Evolutionary conservation across 2,329 filamentous ascomycete species (phyloP), one percentile per base, ranked within the genome.

Genomic region (Sclerotinia minor): DNA sequence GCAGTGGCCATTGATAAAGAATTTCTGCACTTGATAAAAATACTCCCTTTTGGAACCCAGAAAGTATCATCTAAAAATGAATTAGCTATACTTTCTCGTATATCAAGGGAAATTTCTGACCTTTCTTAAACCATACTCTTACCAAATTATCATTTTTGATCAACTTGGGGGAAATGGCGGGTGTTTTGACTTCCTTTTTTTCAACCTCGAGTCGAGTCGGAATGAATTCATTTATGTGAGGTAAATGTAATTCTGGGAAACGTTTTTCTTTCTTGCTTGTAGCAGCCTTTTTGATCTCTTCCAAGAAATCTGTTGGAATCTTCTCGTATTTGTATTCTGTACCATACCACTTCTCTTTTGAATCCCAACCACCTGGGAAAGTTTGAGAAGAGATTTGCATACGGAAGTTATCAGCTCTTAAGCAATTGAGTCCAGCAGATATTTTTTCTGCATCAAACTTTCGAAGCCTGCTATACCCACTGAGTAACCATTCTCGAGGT

Each of bases 341-440:
- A 13, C 94, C 94, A 74, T 99, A 99, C 95, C 95, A 99, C 77
- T 94, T 92, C 81, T 99, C 95, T 76, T 91, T 95, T 77, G 89
- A 81, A 71, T 96, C 85, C 92, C 92, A 97, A 64, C 87, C 85
- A 0, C 92, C 94, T 0, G 94, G 94, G 72, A 89, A 91, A 11
- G 91, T 89, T 75, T 93, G 91, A 32, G 92, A 94, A 35, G 96
- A 87, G 63, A 98, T 83, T 1, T 87, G 89, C 78, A 97, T 85
- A 44, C 92, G 87, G 80, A 98, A 93, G 76, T 97, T 97, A 77
- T 98, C 94, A 0, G 94, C 91, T 26, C 89, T 85, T 60, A 99
- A 80, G 75, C 87, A 91, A 5, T 85, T 83, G 73, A 98, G 82
- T 0, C 89, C 91, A 71, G 90, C 83, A 72, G 87, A 84, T 77